These are phyloP conservation scores for Suillus subalutaceus DNA, from an alignment of 768 basidiomycete species.

Conservation along the genomic window DNA sequence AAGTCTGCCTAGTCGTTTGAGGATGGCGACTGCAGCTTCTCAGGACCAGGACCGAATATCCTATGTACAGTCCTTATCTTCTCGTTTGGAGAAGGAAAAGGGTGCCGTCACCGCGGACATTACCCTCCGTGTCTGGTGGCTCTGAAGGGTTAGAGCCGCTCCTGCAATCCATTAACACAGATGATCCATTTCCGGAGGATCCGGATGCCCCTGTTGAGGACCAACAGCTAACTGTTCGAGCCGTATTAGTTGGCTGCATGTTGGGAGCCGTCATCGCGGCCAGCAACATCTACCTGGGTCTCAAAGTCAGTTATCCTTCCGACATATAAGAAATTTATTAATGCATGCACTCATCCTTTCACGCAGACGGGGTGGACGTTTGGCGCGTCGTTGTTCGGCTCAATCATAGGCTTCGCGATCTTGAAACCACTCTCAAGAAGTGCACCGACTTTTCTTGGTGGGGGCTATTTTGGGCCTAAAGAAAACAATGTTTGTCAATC, in stretches of 20 bases:
- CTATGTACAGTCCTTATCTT: neutral
- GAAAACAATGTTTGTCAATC: slow-evolving; percentile 43
- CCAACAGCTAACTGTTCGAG: slow-evolving; percentile 54
- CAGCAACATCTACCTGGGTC: slow-evolving; percentile 67
- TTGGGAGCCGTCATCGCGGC: slow-evolving; percentile 60
- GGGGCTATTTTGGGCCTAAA: slow-evolving; percentile 63
- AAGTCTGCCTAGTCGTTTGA: neutral
- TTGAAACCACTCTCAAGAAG: slow-evolving; percentile 56
- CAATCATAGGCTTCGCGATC: slow-evolving; percentile 45
- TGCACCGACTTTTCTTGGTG: slow-evolving; percentile 46
- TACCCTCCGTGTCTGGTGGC: neutral
- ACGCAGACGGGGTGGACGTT: slow-evolving; percentile 59
- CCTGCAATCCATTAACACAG: slow-evolving; percentile 13
- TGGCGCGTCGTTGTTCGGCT: slow-evolving; percentile 61
- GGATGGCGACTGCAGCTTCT: neutral
- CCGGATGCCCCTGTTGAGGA: slow-evolving; percentile 45
- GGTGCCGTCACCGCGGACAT: neutral
- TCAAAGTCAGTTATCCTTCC: slow-evolving; percentile 38
- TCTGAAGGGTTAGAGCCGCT: neutral
- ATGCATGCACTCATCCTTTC: neutral
- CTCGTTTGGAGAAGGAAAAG: slow-evolving; percentile 1
- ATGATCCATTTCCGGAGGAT: slow-evolving; percentile 52
- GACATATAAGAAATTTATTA: neutral
- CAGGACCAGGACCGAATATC: neutral
- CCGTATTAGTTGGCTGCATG: slow-evolving; percentile 47